Conservation (phyloP, 2,329 filamentous ascomycete genomes). For the Claviceps digitariae region DNA sequence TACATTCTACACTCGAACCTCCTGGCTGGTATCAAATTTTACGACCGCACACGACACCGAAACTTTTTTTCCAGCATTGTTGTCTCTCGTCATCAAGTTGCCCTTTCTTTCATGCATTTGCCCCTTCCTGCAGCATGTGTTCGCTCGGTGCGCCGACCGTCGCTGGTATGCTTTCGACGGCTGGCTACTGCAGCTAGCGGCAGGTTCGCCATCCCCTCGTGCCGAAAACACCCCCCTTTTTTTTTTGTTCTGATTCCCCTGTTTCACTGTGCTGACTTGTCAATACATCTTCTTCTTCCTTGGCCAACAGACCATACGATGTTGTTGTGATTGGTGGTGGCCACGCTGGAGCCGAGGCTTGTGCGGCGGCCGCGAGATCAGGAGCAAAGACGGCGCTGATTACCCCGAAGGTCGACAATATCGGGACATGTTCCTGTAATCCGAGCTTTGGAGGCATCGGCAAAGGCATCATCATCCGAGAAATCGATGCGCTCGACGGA, state of each 20-base stretch:
- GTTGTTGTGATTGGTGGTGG: slow-evolving; percentile 93
- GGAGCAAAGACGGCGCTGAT: slow-evolving; percentile 83
- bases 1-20: no score
- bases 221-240: neutral
- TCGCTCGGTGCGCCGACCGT: slow-evolving; percentile 10
- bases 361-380: slow-evolving; percentile 74
- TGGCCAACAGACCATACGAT: slow-evolving; percentile 53
- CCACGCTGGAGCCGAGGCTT: slow-evolving; percentile 90
- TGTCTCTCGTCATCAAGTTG: no score
- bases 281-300: neutral
- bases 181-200: slow-evolving; percentile 18
- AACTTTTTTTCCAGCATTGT: no score
- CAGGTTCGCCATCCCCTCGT: neutral
- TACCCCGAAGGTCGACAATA: slow-evolving; percentile 76
- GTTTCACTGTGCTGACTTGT: neutral
- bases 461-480: slow-evolving; percentile 89
- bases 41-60: no score
- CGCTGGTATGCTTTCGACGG: slow-evolving; percentile 8
- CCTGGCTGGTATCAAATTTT: no score
- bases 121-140: slow-evolving; percentile 11
- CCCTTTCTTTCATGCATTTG: neutral
- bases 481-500: slow-evolving; percentile 90
- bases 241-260: neutral
- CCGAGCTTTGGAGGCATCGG: slow-evolving; percentile 97
- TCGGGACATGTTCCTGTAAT: slow-evolving; percentile 93